Evolutionary conservation across 73 alveolate genomes (phyloP).

Genomic region (Halteria grandinella): DNA sequence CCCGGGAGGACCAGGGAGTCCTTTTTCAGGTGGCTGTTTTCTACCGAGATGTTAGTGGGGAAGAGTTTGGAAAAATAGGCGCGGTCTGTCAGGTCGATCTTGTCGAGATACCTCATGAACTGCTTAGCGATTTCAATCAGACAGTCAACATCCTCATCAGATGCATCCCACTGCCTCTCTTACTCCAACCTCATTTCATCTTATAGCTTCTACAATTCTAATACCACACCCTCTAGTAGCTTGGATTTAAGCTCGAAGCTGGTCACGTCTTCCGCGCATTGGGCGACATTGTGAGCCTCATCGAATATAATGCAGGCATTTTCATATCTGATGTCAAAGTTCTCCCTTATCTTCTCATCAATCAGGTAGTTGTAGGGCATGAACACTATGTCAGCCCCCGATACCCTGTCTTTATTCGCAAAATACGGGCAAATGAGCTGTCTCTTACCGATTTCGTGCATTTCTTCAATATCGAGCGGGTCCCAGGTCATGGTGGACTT

Average conservation of each 20-base stretch:
- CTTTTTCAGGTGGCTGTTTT: neutral
- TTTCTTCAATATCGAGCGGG: constrained; percentile 87
- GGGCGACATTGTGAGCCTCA: constrained; percentile 83
- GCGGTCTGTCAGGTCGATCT: neutral
- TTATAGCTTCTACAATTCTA: constrained; percentile 3
- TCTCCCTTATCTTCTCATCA: constrained; percentile 63
- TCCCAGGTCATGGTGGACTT: constrained; percentile 47
- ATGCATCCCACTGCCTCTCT: neutral
- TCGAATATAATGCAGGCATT: constrained; percentile 73
- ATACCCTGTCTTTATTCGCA: constrained; percentile 68
- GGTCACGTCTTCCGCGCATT: constrained; percentile 69
- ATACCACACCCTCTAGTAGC: neutral
- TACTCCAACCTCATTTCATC: neutral
- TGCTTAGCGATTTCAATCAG: neutral
- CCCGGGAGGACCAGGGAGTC: constrained; percentile 42
- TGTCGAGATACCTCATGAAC: neutral
- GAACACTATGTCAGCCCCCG: constrained; percentile 81
- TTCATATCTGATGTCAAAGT: constrained; percentile 33
- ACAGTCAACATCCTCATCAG: neutral
- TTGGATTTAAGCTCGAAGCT: constrained; percentile 41
- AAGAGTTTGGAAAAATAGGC: neutral
- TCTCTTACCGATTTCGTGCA: constrained; percentile 66
- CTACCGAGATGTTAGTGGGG: neutral
- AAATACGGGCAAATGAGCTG: constrained; percentile 89
- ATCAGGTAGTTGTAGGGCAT: constrained; percentile 85